phyloP scores from a whole-genome alignment of 345 rosid species.

The Luvunga scandens region DNA sequence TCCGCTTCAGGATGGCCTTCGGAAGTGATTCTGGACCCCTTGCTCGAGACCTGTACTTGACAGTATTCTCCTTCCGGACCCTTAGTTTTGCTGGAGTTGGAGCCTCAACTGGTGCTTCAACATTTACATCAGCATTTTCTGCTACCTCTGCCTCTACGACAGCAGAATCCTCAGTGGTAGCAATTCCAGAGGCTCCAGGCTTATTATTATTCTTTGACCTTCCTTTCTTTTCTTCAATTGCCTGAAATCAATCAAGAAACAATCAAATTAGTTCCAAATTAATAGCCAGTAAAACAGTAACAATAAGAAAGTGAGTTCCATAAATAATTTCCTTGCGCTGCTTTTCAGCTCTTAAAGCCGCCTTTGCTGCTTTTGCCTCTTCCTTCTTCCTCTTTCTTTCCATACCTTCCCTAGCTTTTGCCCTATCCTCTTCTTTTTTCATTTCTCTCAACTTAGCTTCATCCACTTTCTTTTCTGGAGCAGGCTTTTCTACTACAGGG shows the following conservation, averaged over 20 bases:
- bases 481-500: constrained; percentile 33
- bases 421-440: constrained; percentile 85
- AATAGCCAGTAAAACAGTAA: neutral
- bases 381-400: constrained; percentile 96
- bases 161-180: constrained; percentile 41
- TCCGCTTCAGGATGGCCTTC: constrained; percentile 67
- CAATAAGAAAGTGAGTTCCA: neutral
- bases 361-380: constrained; percentile 88
- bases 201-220: constrained; percentile 53
- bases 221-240: constrained; percentile 78
- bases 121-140: constrained; percentile 43
- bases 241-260: constrained; percentile 48
- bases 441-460: constrained; percentile 73
- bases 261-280: constrained; percentile 1
- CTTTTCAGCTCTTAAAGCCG: constrained; percentile 83
- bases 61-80: constrained; percentile 38
- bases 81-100: constrained; percentile 39
- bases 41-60: constrained; percentile 49
- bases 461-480: constrained; percentile 43
- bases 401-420: constrained; percentile 81
- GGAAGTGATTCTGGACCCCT: constrained; percentile 62
- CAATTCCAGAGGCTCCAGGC: constrained; percentile 28
- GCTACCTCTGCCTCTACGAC: constrained; percentile 52
- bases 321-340: constrained; percentile 67
- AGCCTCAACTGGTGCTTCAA: constrained; percentile 28